These are phyloP conservation scores for Trebouxia gelatinosa DNA, from an alignment of 163 green algal species.

Conservation along the genomic window DNA sequence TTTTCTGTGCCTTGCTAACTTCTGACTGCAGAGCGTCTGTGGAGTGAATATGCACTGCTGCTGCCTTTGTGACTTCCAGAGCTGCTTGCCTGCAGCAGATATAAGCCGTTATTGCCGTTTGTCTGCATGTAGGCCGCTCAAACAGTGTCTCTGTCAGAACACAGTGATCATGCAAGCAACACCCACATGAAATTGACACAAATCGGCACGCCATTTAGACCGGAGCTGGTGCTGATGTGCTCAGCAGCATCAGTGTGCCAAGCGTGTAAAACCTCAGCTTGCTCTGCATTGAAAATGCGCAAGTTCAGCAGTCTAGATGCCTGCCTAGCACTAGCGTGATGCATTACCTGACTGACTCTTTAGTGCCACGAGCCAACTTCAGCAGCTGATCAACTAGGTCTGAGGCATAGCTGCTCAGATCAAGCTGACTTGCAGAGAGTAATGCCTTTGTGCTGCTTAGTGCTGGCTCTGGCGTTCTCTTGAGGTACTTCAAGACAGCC, in stretches of 20 bases:
- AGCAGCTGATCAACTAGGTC: constrained; percentile 61
- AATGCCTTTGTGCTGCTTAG: constrained; percentile 46
- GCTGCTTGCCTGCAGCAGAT: constrained; percentile 47
- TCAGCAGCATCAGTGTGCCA: no score
- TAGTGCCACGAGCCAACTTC: constrained; percentile 62
- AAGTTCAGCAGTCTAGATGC: no score
- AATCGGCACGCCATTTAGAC: no score
- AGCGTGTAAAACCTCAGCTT: no score
- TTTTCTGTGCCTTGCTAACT: constrained; percentile 33
- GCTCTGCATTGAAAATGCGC: no score
- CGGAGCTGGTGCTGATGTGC: no score
- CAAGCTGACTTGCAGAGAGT: constrained; percentile 42
- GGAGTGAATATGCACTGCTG: constrained; percentile 46
- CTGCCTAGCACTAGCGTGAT: no score
- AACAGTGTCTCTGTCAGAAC: no score
- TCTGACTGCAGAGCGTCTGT: constrained; percentile 35
- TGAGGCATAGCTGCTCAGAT: constrained; percentile 46
- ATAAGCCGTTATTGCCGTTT: no score
- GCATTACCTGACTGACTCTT: constrained; percentile 62
- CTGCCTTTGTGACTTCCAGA: constrained; percentile 40
- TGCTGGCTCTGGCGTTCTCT: constrained; percentile 68
- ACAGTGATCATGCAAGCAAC: no score
- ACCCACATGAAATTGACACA: no score
- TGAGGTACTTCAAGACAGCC: constrained; percentile 54
- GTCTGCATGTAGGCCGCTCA: no score